These are phyloP conservation scores for Endocalyx cinctus DNA, from an alignment of 2,329 filamentous ascomycete genomes.

Conservation along the genomic window DNA sequence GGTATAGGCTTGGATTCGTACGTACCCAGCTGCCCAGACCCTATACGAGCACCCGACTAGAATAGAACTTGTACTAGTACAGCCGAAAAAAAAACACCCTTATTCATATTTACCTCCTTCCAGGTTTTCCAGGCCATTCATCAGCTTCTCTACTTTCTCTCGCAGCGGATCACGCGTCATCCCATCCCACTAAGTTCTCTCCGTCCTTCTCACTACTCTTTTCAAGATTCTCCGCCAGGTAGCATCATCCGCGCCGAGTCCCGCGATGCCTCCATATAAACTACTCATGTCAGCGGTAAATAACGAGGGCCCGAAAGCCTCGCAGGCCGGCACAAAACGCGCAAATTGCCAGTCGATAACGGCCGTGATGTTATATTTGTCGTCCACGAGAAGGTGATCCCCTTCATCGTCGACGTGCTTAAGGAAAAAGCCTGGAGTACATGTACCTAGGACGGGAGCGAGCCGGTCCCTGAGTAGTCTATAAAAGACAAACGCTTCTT, in stretches of 20 bases:
- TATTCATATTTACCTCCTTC: too few relatives aligned
- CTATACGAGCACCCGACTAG: too few relatives aligned
- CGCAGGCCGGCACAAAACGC: constrained; percentile 15
- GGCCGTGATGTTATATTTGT: constrained; percentile 31
- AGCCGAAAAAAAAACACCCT: too few relatives aligned
- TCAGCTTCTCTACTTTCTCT: constrained; percentile 4
- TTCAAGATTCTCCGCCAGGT: too few relatives aligned
- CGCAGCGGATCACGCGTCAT: constrained; percentile 1
- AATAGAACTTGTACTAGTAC: too few relatives aligned
- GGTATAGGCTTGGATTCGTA: too few relatives aligned
- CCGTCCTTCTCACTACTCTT: constrained; percentile 2
- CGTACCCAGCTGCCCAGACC: too few relatives aligned
- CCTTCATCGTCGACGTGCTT: constrained; percentile 36
- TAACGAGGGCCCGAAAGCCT: constrained; percentile 5
- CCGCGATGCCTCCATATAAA: too few relatives aligned
- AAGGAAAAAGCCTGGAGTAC: constrained; percentile 12
- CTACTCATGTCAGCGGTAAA: constrained; percentile 4
- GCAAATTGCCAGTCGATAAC: constrained; percentile 36
- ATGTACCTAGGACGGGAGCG: constrained; percentile 1
- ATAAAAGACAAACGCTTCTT: too few relatives aligned
- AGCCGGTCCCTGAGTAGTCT: constrained; percentile 2
- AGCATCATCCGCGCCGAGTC: too few relatives aligned
- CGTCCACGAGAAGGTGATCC: constrained; percentile 32
- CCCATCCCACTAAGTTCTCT: too few relatives aligned
- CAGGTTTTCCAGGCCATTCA: constrained; percentile 3